A percentile compares a stretch with the other conserved stretches of the same genome.
These are phyloP conservation scores for Hyaloscypha finlandica DNA, from an alignment of 495 filamentous ascomycete genomes.

Conservation along the genomic window DNA sequence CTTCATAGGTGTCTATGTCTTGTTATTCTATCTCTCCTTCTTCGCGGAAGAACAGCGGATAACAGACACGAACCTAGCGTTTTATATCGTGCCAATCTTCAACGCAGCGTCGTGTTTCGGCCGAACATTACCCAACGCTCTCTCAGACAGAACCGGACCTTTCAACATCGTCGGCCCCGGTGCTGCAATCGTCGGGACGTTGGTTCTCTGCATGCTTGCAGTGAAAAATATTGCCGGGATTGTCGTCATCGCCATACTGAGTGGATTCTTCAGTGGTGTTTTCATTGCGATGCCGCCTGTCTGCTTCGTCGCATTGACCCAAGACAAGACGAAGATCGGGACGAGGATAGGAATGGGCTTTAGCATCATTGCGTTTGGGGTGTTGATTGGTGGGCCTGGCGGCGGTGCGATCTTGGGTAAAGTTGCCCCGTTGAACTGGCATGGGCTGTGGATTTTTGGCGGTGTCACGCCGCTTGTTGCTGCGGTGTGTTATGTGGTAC, in stretches of 20 bases:
- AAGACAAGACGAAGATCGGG: conserved; percentile 66
- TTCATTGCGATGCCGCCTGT: conserved; percentile 49
- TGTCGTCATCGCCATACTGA: conserved; percentile 41
- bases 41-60: conserved; percentile 49
- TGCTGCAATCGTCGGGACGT: conserved; percentile 47
- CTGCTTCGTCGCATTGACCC: conserved; percentile 48
- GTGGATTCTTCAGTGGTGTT: conserved; percentile 62
- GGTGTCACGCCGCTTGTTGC: neutral
- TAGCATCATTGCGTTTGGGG: conserved; percentile 67
- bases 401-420: neutral
- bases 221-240: conserved; percentile 49
- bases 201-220: conserved; percentile 61
- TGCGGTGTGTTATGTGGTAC: neutral
- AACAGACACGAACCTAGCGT: conserved; percentile 50
- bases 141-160: conserved; percentile 61
- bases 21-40: conserved; percentile 40
- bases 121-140: conserved; percentile 56
- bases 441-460: conserved; percentile 3
- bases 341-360: conserved; percentile 79
- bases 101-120: conserved; percentile 64
- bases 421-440: conserved; percentile 1
- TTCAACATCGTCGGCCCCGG: conserved; percentile 63
- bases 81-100: conserved; percentile 63
- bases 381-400: conserved; percentile 40
- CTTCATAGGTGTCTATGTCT: conserved; percentile 66